A percentile compares a stretch with the other conserved stretches of the same genome.
Evolutionary conservation across 78 protist species (phyloP).

Genomic region (Chrysochromulina tobinii): DNA sequence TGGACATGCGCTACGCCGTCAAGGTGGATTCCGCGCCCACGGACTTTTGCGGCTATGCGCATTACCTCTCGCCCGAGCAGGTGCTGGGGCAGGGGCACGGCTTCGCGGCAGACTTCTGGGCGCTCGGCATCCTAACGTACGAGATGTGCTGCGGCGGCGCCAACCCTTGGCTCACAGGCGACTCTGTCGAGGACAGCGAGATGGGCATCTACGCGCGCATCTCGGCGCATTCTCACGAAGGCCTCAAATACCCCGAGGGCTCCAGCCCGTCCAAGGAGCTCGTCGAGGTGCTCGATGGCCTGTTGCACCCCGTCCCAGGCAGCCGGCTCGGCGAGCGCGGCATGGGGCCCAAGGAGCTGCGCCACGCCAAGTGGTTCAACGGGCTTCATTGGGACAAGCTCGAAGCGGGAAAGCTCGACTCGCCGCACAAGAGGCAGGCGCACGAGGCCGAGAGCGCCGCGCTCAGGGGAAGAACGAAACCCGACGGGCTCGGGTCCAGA

Average conservation of each 20-base stretch:
- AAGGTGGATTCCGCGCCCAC: background rate
- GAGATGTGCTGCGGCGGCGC: background rate
- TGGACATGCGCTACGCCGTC: background rate
- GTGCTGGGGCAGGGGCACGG: conserved; percentile 15
- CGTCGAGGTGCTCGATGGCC: background rate
- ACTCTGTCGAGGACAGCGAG: background rate
- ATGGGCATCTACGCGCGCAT: background rate
- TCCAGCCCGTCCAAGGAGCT: background rate
- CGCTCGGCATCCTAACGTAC: conserved; percentile 12
- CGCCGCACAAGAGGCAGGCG: too few species aligned
- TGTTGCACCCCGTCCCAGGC: background rate
- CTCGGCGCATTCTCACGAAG: background rate
- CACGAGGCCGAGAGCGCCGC: too few species aligned
- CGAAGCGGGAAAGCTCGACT: too few species aligned
- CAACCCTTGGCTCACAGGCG: background rate
- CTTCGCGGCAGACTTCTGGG: conserved; percentile 43
- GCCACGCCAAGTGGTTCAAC: too few species aligned
- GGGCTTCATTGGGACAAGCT: too few species aligned
- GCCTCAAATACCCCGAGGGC: background rate
- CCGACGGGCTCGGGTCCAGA: too few species aligned
- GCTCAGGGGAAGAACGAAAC: too few species aligned
- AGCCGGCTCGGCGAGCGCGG: background rate
- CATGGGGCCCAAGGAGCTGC: too few species aligned
- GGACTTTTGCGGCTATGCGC: conserved; percentile 40
- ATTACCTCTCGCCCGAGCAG: conserved; percentile 63